These are phyloP conservation scores for Taphrina deformans DNA, from an alignment of 1,139 yeast species.

Conservation along the genomic window DNA sequence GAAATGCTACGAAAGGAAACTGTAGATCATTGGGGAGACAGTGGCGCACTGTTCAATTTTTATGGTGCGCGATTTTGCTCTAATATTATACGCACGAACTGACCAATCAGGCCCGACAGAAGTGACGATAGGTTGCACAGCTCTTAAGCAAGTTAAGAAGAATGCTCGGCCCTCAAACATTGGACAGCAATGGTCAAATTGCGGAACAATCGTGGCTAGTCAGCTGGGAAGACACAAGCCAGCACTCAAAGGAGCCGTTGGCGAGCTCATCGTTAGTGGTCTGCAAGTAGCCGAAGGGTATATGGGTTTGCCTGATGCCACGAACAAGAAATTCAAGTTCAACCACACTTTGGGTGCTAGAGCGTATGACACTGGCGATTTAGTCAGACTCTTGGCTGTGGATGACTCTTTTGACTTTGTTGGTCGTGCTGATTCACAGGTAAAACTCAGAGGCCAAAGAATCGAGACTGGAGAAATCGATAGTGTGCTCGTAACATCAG, in stretches of 20 bases:
- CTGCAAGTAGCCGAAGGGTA: slow-evolving; percentile 41
- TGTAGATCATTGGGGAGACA: slow-evolving; percentile 41
- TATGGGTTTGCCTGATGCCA: slow-evolving; percentile 38
- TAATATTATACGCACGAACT: background rate
- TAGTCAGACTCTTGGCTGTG: slow-evolving; percentile 40
- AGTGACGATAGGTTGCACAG: slow-evolving; percentile 41
- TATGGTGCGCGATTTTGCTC: slow-evolving; percentile 26
- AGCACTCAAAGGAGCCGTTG: slow-evolving; percentile 40
- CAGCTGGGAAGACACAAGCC: slow-evolving; percentile 36
- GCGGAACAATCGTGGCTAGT: slow-evolving; percentile 38
- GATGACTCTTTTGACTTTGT: slow-evolving; percentile 39
- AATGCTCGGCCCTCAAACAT: slow-evolving; percentile 40
- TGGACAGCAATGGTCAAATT: slow-evolving; percentile 41
- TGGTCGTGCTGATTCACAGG: slow-evolving; percentile 41
- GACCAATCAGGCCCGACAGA: slow-evolving; percentile 40
- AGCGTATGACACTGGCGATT: slow-evolving; percentile 41
- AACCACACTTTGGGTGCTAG: slow-evolving; percentile 14
- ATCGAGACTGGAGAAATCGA: slow-evolving; percentile 41
- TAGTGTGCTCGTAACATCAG: slow-evolving; percentile 34
- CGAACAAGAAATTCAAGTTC: slow-evolving; percentile 34
- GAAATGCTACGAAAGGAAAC: slow-evolving; percentile 40
- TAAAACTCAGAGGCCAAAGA: slow-evolving; percentile 42
- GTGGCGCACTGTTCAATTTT: slow-evolving; percentile 40
- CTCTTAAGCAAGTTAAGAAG: slow-evolving; percentile 38
- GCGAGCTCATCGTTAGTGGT: slow-evolving; percentile 41